These are phyloP conservation scores for Trichosporon ovoides DNA, from an alignment of 1,284 basidiomycete species.

Conservation along the genomic window DNA sequence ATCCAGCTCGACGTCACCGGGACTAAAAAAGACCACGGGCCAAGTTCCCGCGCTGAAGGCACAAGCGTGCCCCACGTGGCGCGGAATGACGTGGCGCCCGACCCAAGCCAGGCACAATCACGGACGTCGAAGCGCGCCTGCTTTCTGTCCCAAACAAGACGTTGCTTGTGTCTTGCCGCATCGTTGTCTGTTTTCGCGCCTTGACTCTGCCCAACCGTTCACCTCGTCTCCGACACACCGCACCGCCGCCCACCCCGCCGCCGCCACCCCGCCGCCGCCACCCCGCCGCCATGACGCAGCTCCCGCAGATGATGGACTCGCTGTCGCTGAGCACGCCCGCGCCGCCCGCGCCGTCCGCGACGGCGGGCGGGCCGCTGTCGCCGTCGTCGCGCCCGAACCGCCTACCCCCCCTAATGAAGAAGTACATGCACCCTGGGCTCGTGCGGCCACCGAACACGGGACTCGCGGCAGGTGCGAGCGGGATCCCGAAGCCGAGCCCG, in stretches of 20 bases:
- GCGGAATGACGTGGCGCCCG: too few relatives aligned
- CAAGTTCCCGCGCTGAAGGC: too few relatives aligned
- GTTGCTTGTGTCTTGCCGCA: too few relatives aligned
- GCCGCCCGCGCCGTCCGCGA: neutral
- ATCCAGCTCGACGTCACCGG: too few relatives aligned
- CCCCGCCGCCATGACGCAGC: neutral
- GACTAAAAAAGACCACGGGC: too few relatives aligned
- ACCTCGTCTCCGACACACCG: too few relatives aligned
- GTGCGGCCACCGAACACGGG: conserved; percentile 41
- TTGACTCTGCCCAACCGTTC: too few relatives aligned
- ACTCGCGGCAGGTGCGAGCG: conserved; percentile 41
- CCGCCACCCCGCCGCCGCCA: neutral
- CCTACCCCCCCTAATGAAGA: conserved; percentile 46
- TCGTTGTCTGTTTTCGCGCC: too few relatives aligned
- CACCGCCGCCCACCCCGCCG: neutral
- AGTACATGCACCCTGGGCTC: conserved; percentile 47
- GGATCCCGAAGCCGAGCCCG: conserved; percentile 23
- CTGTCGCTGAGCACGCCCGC: neutral
- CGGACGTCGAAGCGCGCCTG: too few relatives aligned
- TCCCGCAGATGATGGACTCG: conserved; percentile 1
- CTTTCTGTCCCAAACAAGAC: too few relatives aligned
- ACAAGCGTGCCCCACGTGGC: too few relatives aligned
- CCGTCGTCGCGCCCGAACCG: conserved; percentile 20
- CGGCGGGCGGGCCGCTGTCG: neutral
- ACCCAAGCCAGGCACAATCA: too few relatives aligned